Evolutionary conservation across 345 rosid species (phyloP).

Genomic region (Alliaria petiolata): DNA sequence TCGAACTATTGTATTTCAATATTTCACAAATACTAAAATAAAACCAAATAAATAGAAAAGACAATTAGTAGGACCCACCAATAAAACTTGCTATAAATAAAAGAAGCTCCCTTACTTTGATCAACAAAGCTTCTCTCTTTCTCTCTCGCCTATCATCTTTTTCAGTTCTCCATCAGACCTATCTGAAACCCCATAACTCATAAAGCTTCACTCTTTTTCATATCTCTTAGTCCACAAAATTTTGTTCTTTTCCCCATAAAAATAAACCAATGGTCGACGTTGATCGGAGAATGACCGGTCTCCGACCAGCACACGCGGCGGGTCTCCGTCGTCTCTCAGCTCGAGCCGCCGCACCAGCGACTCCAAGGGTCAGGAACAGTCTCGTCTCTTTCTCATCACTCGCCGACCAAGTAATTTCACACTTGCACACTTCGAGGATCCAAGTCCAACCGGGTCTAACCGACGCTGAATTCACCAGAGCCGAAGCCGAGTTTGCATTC

Average conservation of each 20-base stretch:
- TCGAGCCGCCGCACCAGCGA: conserved; percentile 72
- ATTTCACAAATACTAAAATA: background rate
- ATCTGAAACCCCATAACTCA: conserved; percentile 36
- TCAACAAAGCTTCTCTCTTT: conserved; percentile 17
- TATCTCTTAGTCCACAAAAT: background rate
- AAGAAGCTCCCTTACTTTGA: conserved; percentile 7
- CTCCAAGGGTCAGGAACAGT: conserved; percentile 52
- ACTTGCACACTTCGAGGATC: conserved; percentile 62
- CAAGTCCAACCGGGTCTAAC: conserved; percentile 78
- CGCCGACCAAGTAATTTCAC: conserved; percentile 72
- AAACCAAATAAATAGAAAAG: conserved; percentile 1
- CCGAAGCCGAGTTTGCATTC: conserved; percentile 91
- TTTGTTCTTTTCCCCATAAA: background rate
- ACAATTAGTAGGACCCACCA: conserved; percentile 28
- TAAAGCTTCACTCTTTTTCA: conserved; percentile 21
- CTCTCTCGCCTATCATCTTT: conserved; percentile 20
- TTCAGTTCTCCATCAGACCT: conserved; percentile 29
- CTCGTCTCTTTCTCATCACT: conserved; percentile 67
- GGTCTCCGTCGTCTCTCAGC: conserved; percentile 96
- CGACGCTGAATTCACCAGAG: conserved; percentile 79
- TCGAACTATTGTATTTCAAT: background rate
- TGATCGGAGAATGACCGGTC: conserved; percentile 90
- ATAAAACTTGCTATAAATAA: conserved; percentile 34
- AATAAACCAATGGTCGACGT: conserved; percentile 74
- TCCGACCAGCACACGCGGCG: conserved; percentile 82